Percentiles rank a stretch among this genome's conserved stretches.
Conservation (phyloP, 2,329 filamentous ascomycete genomes). For the Aspergillus caelatus region DNA sequence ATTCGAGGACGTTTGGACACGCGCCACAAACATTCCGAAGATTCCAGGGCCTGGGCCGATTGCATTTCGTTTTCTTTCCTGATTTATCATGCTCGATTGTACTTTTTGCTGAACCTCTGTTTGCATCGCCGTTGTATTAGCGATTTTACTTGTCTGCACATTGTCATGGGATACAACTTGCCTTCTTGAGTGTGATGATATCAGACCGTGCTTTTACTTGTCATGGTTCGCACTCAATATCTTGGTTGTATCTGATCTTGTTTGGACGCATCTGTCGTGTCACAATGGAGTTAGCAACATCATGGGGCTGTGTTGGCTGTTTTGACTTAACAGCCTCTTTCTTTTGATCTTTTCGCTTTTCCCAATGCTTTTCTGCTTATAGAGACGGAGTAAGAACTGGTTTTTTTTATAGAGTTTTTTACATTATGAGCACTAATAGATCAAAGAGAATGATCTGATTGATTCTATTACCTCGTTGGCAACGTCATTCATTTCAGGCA, state of each 20-base stretch:
- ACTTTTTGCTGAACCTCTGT: neutral
- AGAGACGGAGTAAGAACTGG: neutral
- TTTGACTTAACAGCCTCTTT: neutral
- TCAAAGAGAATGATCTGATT: neutral
- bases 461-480: neutral
- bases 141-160: neutral
- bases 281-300: constrained; percentile 1
- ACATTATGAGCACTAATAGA: constrained; percentile 1
- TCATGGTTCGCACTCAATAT: neutral
- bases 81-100: neutral
- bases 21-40: neutral
- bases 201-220: neutral
- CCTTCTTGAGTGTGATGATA: neutral
- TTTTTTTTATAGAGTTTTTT: neutral
- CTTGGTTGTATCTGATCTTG: neutral
- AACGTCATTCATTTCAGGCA: neutral
- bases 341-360: neutral
- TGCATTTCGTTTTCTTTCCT: neutral
- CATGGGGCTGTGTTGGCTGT: neutral
- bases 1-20: neutral
- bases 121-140: constrained; percentile 3
- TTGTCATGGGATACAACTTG: neutral
- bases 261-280: neutral
- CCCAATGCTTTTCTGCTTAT: neutral
- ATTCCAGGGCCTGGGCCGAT: neutral